A percentile compares a stretch with the other conserved stretches of the same genome.
Evolutionary conservation across 495 filamentous ascomycete species (phyloP).

Genomic region (Staphylotrichum tortipilum): DNA sequence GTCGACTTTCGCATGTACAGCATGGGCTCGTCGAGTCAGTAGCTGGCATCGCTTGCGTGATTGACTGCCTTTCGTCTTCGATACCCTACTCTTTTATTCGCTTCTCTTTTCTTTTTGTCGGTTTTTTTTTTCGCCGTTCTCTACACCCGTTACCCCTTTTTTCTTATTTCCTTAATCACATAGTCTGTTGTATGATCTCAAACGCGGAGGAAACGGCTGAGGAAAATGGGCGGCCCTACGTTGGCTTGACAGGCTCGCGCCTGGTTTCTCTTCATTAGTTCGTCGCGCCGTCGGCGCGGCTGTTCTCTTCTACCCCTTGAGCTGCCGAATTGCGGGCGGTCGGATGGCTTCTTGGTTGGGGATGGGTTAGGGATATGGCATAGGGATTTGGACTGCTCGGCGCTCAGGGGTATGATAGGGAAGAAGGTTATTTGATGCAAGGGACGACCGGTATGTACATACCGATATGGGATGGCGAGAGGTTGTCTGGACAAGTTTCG

Average conservation of each 20-base stretch:
- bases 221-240: background rate
- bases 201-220: background rate
- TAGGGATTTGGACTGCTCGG: background rate
- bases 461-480: no score
- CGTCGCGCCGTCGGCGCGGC: no score
- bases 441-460: no score
- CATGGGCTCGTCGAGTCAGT: background rate
- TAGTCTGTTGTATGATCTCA: no score
- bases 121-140: background rate
- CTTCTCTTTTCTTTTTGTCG: background rate
- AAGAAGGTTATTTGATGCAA: background rate
- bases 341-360: background rate
- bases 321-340: background rate
- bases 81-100: background rate
- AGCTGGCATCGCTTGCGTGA: no score
- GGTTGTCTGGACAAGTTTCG: no score
- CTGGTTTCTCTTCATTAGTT: no score
- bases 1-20: constrained; percentile 1
- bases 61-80: no score
- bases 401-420: background rate
- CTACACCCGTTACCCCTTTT: no score
- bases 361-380: background rate
- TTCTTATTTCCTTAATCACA: background rate
- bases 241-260: background rate
- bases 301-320: no score